Evolutionary conservation across 805 yeast genomes (phyloP).

Genomic region (Wickerhamiella brachini): DNA sequence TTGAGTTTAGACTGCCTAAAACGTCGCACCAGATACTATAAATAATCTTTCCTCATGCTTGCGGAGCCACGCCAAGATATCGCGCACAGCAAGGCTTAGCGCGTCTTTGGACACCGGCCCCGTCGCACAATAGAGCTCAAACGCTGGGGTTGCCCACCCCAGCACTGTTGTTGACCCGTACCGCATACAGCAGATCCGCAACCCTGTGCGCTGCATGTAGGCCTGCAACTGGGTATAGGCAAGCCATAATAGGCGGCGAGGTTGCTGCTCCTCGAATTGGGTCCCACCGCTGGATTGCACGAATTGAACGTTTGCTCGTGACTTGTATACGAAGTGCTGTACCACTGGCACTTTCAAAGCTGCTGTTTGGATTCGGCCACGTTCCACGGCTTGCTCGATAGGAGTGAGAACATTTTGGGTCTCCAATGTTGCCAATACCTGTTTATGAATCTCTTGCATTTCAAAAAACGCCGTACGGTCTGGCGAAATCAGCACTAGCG

Average conservation of each 20-base stretch:
- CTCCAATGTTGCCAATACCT: conserved; percentile 33
- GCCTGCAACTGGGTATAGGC: conserved; percentile 28
- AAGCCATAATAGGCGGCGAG: conserved; percentile 4
- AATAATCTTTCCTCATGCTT: conserved; percentile 57
- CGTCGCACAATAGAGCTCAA: conserved; percentile 49
- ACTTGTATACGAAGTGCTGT: conserved; percentile 70
- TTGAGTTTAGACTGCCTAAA: too few species aligned
- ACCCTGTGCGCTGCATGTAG: conserved; percentile 19
- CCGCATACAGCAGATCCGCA: conserved; percentile 18
- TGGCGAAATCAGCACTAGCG: conserved; percentile 43
- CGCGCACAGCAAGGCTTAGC: conserved; percentile 46
- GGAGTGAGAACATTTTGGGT: conserved; percentile 27
- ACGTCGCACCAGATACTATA: conserved; percentile 59
- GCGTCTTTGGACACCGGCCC: conserved; percentile 45
- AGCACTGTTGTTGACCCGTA: conserved; percentile 21
- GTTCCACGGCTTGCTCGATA: conserved; percentile 26
- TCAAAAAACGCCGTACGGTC: conserved; percentile 69
- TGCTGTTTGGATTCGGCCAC: conserved; percentile 32
- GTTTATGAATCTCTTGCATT: conserved; percentile 46
- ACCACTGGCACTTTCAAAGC: conserved; percentile 45
- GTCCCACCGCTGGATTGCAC: conserved; percentile 33
- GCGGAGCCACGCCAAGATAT: conserved; percentile 63
- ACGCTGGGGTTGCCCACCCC: conserved; percentile 44
- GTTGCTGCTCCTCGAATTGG: conserved; percentile 8
- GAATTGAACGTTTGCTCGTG: conserved; percentile 53